Base-by-base conservation (phyloP, 192 early-diverging fungal species). In the Coemansia sp. region DNA sequence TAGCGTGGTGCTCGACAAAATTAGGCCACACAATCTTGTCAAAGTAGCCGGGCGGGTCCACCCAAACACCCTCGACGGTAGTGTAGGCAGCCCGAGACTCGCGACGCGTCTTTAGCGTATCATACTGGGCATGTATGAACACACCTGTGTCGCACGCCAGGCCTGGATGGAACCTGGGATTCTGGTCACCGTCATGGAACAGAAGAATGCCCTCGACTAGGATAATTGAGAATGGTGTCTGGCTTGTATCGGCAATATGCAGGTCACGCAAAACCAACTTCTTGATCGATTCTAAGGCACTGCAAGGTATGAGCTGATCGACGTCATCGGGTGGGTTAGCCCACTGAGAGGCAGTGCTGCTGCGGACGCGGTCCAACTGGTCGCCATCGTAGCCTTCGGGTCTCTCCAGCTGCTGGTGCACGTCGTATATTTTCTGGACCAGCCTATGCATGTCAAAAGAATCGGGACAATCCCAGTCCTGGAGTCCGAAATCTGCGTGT, bases 401-500 rank as follows among this genome's bases (percentile, higher is more conserved):
- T 15, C 26, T 5, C 36, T 61, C 61, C 17, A 75, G 18, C 14
- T 26, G 37, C 17, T 22, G 24, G 24, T 67, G 66, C 8, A 58
- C 24, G 12, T 14, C 24, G 14, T n/a, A 33, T n/a, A 69, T 74
- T 1, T 58, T 34, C n/a, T 22, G 24, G 3, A 63, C 55, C 41
- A 79, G 36, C 9, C 43, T 60, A 7, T 46, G 11, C 76, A 85
- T 83, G 41, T 91, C 87, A n/a, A 90, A 74, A 3, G 88, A 78
- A 14, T 80, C 85, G 4, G 88, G 89, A 32, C 88, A 89, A 72
- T 93, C 91, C 91, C 91, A 93, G 61, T 93, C 89, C 42, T 80
- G 67, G 6, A 86, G 59, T 5, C 81, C 74, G 3, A 83, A 82
- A 24, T 68, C 74, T 8, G 67, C 56, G 66, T 90, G 72, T 3